Conservation (phyloP, 306 rosid genomes). For the Acacia melanoxylon region DNA sequence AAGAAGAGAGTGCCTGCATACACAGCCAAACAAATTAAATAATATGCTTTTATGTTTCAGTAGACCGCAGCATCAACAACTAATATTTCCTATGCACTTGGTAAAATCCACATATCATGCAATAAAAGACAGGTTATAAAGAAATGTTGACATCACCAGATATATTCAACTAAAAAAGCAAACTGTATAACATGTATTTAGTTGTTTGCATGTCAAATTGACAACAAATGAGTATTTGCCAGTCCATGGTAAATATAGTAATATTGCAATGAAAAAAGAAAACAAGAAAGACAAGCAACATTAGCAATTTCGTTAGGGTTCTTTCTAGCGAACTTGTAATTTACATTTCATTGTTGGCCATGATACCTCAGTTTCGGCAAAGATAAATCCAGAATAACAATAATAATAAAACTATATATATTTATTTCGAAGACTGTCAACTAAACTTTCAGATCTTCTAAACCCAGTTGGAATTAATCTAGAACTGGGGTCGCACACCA, state of each 20-base stretch:
- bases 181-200: no score
- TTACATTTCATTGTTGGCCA: conserved; percentile 3
- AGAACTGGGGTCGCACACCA: conserved; percentile 60
- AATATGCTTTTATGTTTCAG: no score
- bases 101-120: no score
- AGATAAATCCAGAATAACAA: not conserved
- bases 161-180: no score
- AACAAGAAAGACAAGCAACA: not conserved
- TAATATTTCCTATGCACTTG: no score
- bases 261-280: not conserved
- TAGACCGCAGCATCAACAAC: no score
- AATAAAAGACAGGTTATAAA: no score
- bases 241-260: not conserved
- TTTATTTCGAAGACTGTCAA: conserved; percentile 35
- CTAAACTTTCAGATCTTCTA: conserved; percentile 50
- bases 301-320: not conserved
- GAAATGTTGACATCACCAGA: no score
- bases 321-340: not conserved
- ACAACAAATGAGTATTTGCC: conserved; percentile 10
- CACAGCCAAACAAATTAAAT: no score
- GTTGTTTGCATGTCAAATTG: not conserved
- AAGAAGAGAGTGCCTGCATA: no score
- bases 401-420: not conserved
- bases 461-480: conserved; percentile 61
- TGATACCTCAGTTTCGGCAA: conserved; percentile 5